A percentile compares a stretch with the other conserved stretches of the same genome.
phyloP scores from a whole-genome alignment of 345 rosid genomes.

The Citrus mangshanensis region DNA sequence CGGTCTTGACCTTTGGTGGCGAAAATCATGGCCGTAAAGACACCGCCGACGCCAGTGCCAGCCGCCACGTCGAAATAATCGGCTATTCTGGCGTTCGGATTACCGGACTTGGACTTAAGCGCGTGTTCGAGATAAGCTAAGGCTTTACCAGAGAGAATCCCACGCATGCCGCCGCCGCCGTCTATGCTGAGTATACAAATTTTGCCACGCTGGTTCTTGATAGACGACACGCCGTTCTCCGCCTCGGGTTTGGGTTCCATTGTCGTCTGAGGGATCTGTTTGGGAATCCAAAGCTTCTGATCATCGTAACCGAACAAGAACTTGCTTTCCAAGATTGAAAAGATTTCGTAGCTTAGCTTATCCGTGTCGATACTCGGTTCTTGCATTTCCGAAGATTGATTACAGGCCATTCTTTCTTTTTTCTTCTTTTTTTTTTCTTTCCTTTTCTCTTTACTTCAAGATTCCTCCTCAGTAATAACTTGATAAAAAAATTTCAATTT shows the following conservation, averaged over 20 bases:
- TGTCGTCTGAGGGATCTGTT: slow-evolving; percentile 32
- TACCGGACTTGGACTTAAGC: slow-evolving; percentile 71
- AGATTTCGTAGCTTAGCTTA: slow-evolving; percentile 95
- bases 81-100: slow-evolving; percentile 85
- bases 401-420: slow-evolving; percentile 28
- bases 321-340: slow-evolving; percentile 90
- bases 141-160: slow-evolving; percentile 86
- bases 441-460: not conserved
- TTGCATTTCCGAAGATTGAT: slow-evolving; percentile 55
- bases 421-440: not conserved
- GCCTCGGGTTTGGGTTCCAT: slow-evolving; percentile 34
- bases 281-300: slow-evolving; percentile 76
- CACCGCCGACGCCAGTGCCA: slow-evolving; percentile 87
- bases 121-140: slow-evolving; percentile 80
- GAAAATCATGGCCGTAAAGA: slow-evolving; percentile 90
- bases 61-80: slow-evolving; percentile 94
- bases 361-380: slow-evolving; percentile 97
- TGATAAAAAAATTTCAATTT: not conserved
- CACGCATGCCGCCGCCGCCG: slow-evolving; percentile 89
- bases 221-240: slow-evolving; percentile 25
- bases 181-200: slow-evolving; percentile 83
- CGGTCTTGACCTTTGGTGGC: slow-evolving; percentile 65
- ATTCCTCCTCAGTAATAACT: not conserved
- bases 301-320: slow-evolving; percentile 87
- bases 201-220: slow-evolving; percentile 93